A percentile compares a stretch with the other conserved stretches of the same genome.
These are phyloP conservation scores for Ustilago loliicola DNA, from an alignment of 1,284 basidiomycete genomes.

Conservation along the genomic window DNA sequence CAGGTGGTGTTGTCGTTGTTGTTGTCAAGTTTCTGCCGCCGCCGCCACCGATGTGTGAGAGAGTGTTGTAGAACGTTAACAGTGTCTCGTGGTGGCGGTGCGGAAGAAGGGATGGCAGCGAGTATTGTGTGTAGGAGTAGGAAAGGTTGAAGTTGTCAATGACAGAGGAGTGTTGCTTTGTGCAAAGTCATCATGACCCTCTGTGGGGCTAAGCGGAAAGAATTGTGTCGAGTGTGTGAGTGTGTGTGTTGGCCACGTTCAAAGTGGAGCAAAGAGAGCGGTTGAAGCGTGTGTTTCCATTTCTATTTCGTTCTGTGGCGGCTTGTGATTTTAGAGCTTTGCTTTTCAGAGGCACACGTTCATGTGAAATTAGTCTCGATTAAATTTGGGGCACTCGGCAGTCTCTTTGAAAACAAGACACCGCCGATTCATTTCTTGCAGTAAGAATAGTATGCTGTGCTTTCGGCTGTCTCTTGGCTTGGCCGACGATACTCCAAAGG, in stretches of 20 bases:
- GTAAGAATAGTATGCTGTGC: no score
- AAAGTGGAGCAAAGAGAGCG: slow-evolving; percentile 18
- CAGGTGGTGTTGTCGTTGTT: neutral
- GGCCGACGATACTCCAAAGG: no score
- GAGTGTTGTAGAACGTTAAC: neutral
- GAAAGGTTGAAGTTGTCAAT: slow-evolving; percentile 7
- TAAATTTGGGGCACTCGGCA: slow-evolving; percentile 3
- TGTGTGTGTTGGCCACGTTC: slow-evolving; percentile 17
- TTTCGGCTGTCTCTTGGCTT: no score
- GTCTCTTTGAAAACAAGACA: neutral
- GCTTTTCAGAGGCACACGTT: neutral
- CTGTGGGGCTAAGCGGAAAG: neutral
- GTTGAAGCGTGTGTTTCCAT: neutral
- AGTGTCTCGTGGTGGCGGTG: neutral
- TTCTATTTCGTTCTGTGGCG: neutral
- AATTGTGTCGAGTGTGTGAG: neutral
- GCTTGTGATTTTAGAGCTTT: slow-evolving; percentile 6
- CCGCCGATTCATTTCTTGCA: no score
- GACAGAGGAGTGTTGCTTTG: neutral
- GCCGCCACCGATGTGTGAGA: neutral
- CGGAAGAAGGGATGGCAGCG: neutral
- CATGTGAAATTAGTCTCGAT: neutral
- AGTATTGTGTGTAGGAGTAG: neutral
- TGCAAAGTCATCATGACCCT: slow-evolving; percentile 22
- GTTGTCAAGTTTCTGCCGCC: neutral